Conservation (phyloP, 1,284 basidiomycete genomes). For the Xerocomus minutiporus region DNA sequence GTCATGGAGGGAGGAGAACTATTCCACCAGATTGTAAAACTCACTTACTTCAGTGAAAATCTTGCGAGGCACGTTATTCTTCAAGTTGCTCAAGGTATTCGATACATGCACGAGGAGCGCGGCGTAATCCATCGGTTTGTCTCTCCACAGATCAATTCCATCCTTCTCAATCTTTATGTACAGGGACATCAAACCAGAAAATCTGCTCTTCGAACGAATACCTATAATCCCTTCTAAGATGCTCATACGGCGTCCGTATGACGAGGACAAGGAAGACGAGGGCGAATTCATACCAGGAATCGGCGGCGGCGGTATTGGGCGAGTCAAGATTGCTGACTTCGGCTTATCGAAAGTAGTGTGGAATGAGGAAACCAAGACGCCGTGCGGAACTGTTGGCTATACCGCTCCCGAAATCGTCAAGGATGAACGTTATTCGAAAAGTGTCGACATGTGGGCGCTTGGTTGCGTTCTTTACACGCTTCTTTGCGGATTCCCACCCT, state of each 20-base stretch:
- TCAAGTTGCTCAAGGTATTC: slow-evolving; percentile 94
- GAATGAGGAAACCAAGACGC: slow-evolving; percentile 99
- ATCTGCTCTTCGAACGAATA: slow-evolving; percentile 92
- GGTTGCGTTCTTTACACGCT: slow-evolving; percentile 98
- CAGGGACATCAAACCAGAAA: slow-evolving; percentile 96
- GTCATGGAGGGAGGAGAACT: slow-evolving; percentile 97
- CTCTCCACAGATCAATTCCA: background rate
- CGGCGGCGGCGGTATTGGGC: slow-evolving; percentile 96
- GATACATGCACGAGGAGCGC: slow-evolving; percentile 95
- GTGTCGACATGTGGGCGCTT: slow-evolving; percentile 99
- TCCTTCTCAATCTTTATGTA: background rate
- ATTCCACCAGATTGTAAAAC: slow-evolving; percentile 99
- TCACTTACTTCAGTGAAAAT: slow-evolving; percentile 97
- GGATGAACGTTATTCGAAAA: slow-evolving; percentile 97
- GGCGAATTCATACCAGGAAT: slow-evolving; percentile 90
- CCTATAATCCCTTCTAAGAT: slow-evolving; percentile 87
- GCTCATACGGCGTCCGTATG: slow-evolving; percentile 79
- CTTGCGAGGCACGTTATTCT: slow-evolving; percentile 94
- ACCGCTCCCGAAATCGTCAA: slow-evolving; percentile 99
- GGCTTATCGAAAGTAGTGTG: slow-evolving; percentile 98
- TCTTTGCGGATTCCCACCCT: slow-evolving; percentile 97
- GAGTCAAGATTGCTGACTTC: slow-evolving; percentile 99
- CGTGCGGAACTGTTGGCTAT: slow-evolving; percentile 98
- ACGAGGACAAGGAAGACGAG: slow-evolving; percentile 98
- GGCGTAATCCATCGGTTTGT: slow-evolving; percentile 87